Evolutionary conservation across 2,329 filamentous ascomycete genomes (phyloP).

Genomic region (Onygenales sp.): DNA sequence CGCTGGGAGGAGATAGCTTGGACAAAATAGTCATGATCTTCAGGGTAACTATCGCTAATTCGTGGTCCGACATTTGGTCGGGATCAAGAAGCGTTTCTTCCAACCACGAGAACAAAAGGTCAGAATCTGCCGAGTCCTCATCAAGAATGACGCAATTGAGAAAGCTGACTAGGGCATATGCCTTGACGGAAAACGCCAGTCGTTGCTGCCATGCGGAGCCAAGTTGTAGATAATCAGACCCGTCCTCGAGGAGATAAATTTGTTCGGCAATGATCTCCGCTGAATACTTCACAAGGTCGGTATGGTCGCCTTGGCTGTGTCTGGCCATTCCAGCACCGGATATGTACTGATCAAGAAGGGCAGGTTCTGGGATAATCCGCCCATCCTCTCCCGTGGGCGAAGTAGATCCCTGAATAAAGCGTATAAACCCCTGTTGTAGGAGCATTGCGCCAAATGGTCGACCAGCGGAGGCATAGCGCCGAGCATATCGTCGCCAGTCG

Average conservation of each 20-base stretch:
- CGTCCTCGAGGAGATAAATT: constrained; percentile 77
- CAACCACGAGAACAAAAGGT: constrained; percentile 73
- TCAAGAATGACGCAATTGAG: constrained; percentile 77
- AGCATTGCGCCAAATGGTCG: constrained; percentile 86
- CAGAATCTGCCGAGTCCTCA: constrained; percentile 69
- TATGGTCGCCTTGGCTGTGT: constrained; percentile 21
- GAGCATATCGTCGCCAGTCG: constrained; percentile 81
- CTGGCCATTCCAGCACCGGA: constrained; percentile 41
- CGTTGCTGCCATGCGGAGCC: constrained; percentile 79
- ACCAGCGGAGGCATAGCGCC: constrained; percentile 69
- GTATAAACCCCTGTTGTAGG: constrained; percentile 79
- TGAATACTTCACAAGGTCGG: constrained; percentile 45
- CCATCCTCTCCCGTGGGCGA: constrained; percentile 61
- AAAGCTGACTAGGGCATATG: constrained; percentile 70
- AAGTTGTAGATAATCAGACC: constrained; percentile 79
- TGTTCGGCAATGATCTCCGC: constrained; percentile 69
- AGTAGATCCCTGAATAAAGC: constrained; percentile 68
- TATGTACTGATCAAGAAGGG: constrained; percentile 67
- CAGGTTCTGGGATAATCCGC: constrained; percentile 48
- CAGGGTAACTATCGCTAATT: constrained; percentile 67
- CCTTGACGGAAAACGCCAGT: constrained; percentile 77
- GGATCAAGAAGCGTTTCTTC: constrained; percentile 71
- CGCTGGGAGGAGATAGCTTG: constrained; percentile 61
- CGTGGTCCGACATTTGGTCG: constrained; percentile 70
- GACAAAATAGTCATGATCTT: constrained; percentile 76